Evolutionary conservation across 306 rosid genomes (phyloP), one percentile per base, ranked within the genome.

Genomic region (Geum urbanum): DNA sequence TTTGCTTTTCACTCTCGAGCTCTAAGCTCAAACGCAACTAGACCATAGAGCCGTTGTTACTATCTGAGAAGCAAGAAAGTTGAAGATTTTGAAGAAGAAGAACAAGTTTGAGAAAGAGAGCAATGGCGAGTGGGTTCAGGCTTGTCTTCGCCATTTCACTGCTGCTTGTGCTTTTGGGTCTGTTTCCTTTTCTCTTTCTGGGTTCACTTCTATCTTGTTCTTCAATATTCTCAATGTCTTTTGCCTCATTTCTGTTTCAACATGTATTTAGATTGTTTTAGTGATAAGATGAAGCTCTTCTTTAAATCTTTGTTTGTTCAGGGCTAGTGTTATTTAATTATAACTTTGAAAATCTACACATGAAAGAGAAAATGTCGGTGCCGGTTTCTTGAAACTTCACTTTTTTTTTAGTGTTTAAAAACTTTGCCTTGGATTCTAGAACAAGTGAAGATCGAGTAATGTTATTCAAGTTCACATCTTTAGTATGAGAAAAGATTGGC

Each of bases 131-230:
- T 44, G 82, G 78, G 50, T 77, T 78, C 74, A 72, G 58, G 35
- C 84, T 85, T 79, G 60, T 79, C 74, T 71, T 76, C 60, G 83
- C 80, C 39, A 44, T 80, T 35, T 83, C 87, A 41, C 75, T 87
- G 75, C 62, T 86, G 77, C 74, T 88, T 40, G 11, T 81, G 27
- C 88, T 91, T 74, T 73, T 89, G 66, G 99, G 99, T 94, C 75
- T 50, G 89, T 88, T 35, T 32, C 3, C 3, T 32, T 32, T 32
- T 78, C 24, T 60, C 72, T 63, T 62, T 69, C 63, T 66, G 68
- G 54, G 46, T 67, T 74, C 76, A 67, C 37, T 32, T 32, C 37
- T 32, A 32, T 58, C 65, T 39, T 55, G 56, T 46, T 13, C 22
- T 44, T 56, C 8, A 14, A 52, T 5, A 7, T 7, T 59, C 32